Conservation (phyloP, 169 alveolate genomes). For the Cryptosporidium bovis region DNA sequence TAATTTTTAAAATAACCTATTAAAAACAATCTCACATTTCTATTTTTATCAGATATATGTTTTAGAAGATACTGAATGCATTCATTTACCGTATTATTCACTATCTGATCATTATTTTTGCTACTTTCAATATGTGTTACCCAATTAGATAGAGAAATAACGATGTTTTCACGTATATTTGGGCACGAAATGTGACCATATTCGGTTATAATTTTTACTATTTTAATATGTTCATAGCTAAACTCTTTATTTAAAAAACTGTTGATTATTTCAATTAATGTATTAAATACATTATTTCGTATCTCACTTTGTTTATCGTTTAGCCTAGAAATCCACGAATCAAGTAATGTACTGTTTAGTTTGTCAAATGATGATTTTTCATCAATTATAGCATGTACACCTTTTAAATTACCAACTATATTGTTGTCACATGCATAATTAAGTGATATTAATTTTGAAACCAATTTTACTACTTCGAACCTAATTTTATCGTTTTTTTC, state of each 20-base stretch:
- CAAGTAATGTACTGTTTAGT: no score
- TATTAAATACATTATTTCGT: no score
- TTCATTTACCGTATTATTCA: neutral
- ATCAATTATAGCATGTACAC: neutral
- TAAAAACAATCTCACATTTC: slow-evolving; percentile 13
- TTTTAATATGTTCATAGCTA: neutral
- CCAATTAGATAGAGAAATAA: slow-evolving; percentile 15
- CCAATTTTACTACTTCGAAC: slow-evolving; percentile 14
- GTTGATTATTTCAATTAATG: no score
- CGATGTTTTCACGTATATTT: slow-evolving; percentile 10
- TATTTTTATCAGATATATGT: slow-evolving; percentile 40
- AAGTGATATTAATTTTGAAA: slow-evolving; percentile 2
- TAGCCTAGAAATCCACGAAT: no score
- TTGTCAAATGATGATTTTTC: neutral
- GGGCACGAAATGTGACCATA: slow-evolving; percentile 15
- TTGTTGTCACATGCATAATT: neutral
- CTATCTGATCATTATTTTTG: neutral
- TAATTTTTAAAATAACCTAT: slow-evolving; percentile 12
- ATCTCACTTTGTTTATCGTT: no score
- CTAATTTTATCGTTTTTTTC: slow-evolving; percentile 12
- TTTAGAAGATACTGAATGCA: slow-evolving; percentile 8
- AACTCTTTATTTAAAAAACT: neutral
- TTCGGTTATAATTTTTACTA: slow-evolving; percentile 8
- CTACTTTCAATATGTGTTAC: neutral
- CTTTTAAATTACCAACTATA: neutral